Evolutionary conservation across 192 early-diverging fungal genomes (phyloP), one percentile per base, ranked within the genome.

Genomic region (Coemansia guatemalensis): DNA sequence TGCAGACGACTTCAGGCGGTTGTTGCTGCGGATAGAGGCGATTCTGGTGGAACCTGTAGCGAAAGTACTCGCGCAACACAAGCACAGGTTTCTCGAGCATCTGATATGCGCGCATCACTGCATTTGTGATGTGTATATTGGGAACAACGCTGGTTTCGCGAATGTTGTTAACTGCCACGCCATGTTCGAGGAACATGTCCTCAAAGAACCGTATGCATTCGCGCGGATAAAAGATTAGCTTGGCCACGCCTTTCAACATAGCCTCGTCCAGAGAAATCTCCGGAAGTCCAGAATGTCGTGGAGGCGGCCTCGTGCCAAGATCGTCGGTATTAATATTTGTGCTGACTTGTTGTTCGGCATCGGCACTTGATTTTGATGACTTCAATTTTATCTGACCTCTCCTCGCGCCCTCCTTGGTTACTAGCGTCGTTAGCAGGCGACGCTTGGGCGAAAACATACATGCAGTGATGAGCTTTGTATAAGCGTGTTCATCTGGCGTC

Each of bases 381-480:
- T n/a, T 54, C 39, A 29, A 3, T 23, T 67, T 59, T 20, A 25
- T n/a, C 8, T 56, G 30, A 9, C 8, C 22, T 47, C 39, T 24
- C 30, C 47, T 54, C n/a, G 53, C 30, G 5, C 22, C 14, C 11
- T 39, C 77, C 8, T 20, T 67, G 21, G 64, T 17, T 6, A 27
- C 56, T 18, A 81, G 58, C 23, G 20, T 49, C 3, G 35, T 20
- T 3, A 81, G 51, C 21, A 74, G 52, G 2, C 58, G 62, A 9
- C 47, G n/a, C 14, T 62, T 68, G 39, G 78, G 78, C 14, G 62
- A 58, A 17, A 72, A 81, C 78, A 81, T 81, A 32, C 78, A 81
- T 5, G 78, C 48, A 6, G 68, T 81, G 6, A 81, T 81, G 47
- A 81, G 48, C 55, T 75, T 81, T 50, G 78, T 81, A 44, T 81